phyloP scores from a whole-genome alignment of 2,329 filamentous ascomycete genomes.

The Trichoderma endophyticum region DNA sequence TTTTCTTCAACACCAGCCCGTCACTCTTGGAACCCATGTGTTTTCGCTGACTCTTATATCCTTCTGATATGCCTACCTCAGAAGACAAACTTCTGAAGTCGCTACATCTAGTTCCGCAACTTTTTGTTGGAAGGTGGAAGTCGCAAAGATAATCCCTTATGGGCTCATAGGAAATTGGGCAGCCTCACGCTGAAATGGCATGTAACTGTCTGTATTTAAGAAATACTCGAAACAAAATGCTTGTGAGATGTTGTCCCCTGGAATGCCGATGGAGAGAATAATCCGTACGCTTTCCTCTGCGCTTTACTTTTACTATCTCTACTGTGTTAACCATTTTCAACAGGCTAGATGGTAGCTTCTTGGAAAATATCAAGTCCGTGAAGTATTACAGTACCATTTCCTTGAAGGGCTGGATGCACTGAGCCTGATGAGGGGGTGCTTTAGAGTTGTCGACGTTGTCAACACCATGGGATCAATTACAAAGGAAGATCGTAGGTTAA shows the following conservation, averaged over 20 bases:
- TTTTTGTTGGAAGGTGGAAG: background rate
- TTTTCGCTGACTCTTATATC: too few relatives aligned
- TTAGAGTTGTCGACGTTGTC: background rate
- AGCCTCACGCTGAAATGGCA: background rate
- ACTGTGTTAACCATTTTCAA: background rate
- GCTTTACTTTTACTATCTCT: background rate
- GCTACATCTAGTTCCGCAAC: background rate
- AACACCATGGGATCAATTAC: background rate
- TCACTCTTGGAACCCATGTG: too few relatives aligned
- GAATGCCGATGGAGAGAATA: background rate
- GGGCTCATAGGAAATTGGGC: background rate
- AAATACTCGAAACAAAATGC: background rate
- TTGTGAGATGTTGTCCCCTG: background rate
- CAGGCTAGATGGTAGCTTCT: background rate
- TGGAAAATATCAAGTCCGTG: background rate
- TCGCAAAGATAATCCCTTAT: background rate
- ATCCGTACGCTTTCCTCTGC: background rate
- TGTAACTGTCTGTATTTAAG: background rate
- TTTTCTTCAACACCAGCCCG: too few relatives aligned
- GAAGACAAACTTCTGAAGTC: background rate
- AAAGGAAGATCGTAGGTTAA: background rate
- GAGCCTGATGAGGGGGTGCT: background rate
- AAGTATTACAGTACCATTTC: background rate
- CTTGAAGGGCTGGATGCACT: background rate
- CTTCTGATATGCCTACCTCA: background rate